Percentiles rank a stretch among this genome's conserved stretches.
Conservation (phyloP, 2,329 filamentous ascomycete genomes). For the Botrytis squamosa region DNA sequence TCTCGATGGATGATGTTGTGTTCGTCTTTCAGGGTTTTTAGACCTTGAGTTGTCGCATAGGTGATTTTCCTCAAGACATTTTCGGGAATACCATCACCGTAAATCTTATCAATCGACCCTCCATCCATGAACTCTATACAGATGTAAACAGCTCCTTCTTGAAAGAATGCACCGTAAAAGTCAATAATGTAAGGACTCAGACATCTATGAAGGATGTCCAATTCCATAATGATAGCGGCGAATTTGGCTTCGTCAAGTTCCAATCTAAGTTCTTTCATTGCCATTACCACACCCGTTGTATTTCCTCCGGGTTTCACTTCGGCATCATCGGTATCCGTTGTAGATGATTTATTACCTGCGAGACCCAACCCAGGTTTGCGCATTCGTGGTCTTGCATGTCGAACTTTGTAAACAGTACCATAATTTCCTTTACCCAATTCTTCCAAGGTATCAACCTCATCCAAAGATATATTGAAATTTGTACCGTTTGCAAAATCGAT, state of each 20-base stretch:
- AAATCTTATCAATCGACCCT: constrained; percentile 94
- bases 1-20: constrained; percentile 99
- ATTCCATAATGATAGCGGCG: constrained; percentile 93
- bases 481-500: constrained; percentile 90
- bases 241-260: constrained; percentile 97
- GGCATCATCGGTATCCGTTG: constrained; percentile 40
- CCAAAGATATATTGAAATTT: constrained; percentile 89
- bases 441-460: constrained; percentile 89
- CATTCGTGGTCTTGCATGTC: constrained; percentile 67
- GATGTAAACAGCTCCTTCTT: constrained; percentile 97
- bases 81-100: constrained; percentile 86
- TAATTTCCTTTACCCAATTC: constrained; percentile 98
- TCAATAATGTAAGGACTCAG: constrained; percentile 96
- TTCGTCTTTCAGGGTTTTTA: constrained; percentile 93
- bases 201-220: constrained; percentile 93
- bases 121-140: constrained; percentile 99
- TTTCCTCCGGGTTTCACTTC: constrained; percentile 36
- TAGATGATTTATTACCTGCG: constrained; percentile 44
- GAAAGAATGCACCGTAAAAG: constrained; percentile 98
- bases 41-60: constrained; percentile 81
- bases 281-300: constrained; percentile 78
- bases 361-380: constrained; percentile 61
- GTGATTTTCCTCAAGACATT: constrained; percentile 86
- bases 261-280: constrained; percentile 97
- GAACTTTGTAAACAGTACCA: constrained; percentile 95